phyloP scores from a whole-genome alignment of 495 filamentous ascomycete species.

The Podospora sp. region DNA sequence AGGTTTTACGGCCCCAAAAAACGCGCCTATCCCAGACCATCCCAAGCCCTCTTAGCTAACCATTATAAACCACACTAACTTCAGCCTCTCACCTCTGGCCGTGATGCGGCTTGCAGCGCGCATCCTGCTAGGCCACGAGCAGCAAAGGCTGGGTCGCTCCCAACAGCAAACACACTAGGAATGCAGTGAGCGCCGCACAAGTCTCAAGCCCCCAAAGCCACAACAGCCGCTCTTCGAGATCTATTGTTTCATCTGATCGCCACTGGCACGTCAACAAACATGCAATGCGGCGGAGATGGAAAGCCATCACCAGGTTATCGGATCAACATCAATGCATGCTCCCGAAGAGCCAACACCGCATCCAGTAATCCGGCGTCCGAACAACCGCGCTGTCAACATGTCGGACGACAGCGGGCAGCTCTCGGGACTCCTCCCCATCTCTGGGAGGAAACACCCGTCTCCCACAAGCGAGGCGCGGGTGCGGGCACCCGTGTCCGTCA shows the following conservation, averaged over 20 bases:
- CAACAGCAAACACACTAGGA: background rate
- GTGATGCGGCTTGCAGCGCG: constrained; percentile 14
- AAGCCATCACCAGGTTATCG: background rate
- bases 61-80: background rate
- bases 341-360: background rate
- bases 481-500: background rate
- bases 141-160: background rate
- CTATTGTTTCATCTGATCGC: constrained; percentile 30
- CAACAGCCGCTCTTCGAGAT: constrained; percentile 9
- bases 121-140: background rate
- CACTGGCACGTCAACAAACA: constrained; percentile 19
- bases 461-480: background rate
- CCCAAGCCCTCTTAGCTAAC: background rate
- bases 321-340: background rate
- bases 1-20: background rate
- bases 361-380: background rate
- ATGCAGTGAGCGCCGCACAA: background rate
- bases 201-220: background rate
- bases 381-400: background rate
- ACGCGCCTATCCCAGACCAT: too few relatives aligned
- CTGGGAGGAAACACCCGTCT: background rate
- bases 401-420: background rate
- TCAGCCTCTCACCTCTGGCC: background rate
- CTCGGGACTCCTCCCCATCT: background rate
- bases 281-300: background rate